Evolutionary conservation across 805 yeast species (phyloP).

Genomic region (Saccharomycopsis fermentans): DNA sequence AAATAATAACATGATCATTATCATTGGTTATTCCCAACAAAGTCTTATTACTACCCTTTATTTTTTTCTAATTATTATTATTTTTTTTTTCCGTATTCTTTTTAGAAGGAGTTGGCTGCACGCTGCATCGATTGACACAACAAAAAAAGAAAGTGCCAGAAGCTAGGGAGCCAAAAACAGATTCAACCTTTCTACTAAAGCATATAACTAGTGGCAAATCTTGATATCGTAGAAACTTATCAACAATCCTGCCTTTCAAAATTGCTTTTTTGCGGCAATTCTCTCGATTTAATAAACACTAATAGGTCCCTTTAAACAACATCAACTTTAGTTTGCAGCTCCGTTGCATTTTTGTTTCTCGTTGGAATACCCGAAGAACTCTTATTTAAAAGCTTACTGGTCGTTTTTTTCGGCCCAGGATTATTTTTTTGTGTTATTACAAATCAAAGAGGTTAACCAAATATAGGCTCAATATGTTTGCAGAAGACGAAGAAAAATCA

Average conservation of each 20-base stretch:
- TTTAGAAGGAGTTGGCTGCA: neutral
- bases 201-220: neutral
- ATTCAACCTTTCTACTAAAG: neutral
- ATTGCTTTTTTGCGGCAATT: too few species aligned
- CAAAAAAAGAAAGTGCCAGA: neutral
- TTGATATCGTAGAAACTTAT: neutral
- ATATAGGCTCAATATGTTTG: slow-evolving; percentile 9
- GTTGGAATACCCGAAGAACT: too few species aligned
- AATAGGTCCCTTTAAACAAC: too few species aligned
- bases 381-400: too few species aligned
- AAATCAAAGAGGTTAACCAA: too few species aligned
- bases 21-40: neutral
- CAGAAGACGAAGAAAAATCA: slow-evolving; percentile 16
- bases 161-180: neutral
- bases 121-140: neutral
- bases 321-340: too few species aligned
- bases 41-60: neutral
- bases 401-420: too few species aligned
- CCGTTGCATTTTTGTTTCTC: too few species aligned
- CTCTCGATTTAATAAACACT: too few species aligned
- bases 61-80: too few species aligned
- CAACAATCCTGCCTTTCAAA: too few species aligned
- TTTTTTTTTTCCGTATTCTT: neutral
- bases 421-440: too few species aligned
- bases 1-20: neutral